A percentile compares a stretch with the other conserved stretches of the same genome.
Evolutionary conservation across 2,329 filamentous ascomycete genomes (phyloP).

Genomic region (Domatiomyces catenatus): DNA sequence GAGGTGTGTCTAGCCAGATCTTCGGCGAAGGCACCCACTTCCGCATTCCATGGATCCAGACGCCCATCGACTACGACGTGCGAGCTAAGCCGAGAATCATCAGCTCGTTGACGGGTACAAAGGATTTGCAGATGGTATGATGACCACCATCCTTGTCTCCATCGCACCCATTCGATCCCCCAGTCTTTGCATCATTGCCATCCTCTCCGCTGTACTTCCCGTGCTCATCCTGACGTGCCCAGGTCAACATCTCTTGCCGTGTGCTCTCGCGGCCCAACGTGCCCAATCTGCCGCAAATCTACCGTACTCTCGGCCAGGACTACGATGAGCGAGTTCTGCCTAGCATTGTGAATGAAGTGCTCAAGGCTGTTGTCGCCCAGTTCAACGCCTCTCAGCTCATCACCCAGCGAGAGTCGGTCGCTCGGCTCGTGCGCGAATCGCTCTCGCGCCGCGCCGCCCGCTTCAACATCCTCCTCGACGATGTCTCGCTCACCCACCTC

Average conservation of each 20-base stretch:
- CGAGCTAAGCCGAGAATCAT: constrained; percentile 95
- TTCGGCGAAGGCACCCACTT: constrained; percentile 96
- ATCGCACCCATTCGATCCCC: neutral
- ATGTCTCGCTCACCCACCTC: constrained; percentile 79
- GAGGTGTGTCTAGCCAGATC: constrained; percentile 90
- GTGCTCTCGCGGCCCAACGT: constrained; percentile 84
- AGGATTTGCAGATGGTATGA: constrained; percentile 93
- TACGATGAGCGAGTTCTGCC: constrained; percentile 95
- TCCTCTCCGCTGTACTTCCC: neutral
- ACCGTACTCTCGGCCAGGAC: constrained; percentile 84
- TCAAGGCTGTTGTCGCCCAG: constrained; percentile 97
- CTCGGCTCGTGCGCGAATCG: constrained; percentile 80
- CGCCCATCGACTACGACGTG: constrained; percentile 90
- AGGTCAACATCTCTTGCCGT: constrained; percentile 87
- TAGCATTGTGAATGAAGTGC: constrained; percentile 94
- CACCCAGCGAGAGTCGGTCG: constrained; percentile 96
- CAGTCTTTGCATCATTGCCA: neutral
- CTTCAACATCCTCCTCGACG: constrained; percentile 95
- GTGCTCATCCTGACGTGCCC: neutral
- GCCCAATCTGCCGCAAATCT: constrained; percentile 85
- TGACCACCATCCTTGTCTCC: neutral
- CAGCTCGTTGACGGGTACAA: constrained; percentile 90
- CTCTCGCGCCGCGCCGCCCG: constrained; percentile 75
- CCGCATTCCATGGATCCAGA: constrained; percentile 92
- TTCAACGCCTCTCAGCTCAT: constrained; percentile 98